A percentile compares a stretch with the other conserved stretches of the same genome.
These are phyloP conservation scores for Tricholoma flavovirens DNA, from an alignment of 768 basidiomycete genomes.

Conservation along the genomic window DNA sequence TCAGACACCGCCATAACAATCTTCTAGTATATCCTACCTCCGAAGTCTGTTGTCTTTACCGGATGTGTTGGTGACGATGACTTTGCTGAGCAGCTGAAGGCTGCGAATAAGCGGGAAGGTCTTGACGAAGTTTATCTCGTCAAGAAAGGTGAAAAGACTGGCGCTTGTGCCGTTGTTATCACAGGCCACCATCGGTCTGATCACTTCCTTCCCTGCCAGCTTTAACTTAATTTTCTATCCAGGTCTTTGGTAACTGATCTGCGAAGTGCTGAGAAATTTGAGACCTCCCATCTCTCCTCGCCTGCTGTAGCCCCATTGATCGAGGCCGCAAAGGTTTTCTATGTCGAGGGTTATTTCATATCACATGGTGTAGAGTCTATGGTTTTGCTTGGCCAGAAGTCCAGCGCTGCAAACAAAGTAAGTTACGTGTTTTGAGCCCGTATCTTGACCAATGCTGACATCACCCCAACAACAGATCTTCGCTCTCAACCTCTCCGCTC, in stretches of 20 bases:
- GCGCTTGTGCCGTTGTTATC: slow-evolving; percentile 94
- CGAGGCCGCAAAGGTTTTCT: slow-evolving; percentile 78
- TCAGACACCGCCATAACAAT: background rate
- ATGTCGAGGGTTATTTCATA: slow-evolving; percentile 96
- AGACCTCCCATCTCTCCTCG: slow-evolving; percentile 71
- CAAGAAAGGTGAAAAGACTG: slow-evolving; percentile 81
- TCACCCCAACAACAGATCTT: slow-evolving; percentile 54
- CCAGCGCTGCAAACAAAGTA: slow-evolving; percentile 73
- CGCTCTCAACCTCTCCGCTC: slow-evolving; percentile 90
- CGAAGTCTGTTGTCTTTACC: slow-evolving; percentile 84
- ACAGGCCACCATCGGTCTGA: slow-evolving; percentile 86
- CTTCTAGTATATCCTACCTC: slow-evolving; percentile 84
- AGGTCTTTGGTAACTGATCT: slow-evolving; percentile 93
- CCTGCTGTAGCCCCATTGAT: slow-evolving; percentile 71
- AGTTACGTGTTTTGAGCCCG: slow-evolving; percentile 11
- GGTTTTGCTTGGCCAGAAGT: slow-evolving; percentile 71
- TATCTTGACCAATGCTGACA: slow-evolving; percentile 2
- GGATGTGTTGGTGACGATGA: slow-evolving; percentile 93
- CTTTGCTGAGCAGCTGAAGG: slow-evolving; percentile 83
- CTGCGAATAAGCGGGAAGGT: slow-evolving; percentile 89
- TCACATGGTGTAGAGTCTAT: slow-evolving; percentile 81
- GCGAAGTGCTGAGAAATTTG: slow-evolving; percentile 86
- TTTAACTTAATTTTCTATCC: background rate
- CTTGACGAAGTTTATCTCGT: slow-evolving; percentile 87
- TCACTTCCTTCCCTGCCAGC: background rate